Conservation (phyloP, 225 moss, liverwort and hornwort species). For the Polytrichum commune region DNA sequence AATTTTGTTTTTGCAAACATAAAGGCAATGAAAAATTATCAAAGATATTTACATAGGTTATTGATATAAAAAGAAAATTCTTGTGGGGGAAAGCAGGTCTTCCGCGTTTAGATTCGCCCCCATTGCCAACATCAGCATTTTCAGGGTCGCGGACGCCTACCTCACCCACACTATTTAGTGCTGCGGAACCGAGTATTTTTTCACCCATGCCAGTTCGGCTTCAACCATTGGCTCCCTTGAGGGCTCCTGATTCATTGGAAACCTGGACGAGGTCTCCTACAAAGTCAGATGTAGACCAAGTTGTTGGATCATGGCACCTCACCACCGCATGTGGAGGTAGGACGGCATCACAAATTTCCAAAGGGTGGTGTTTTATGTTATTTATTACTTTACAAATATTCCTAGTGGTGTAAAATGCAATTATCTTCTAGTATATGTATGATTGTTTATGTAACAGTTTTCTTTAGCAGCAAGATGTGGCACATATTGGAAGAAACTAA, state of each 20-base stretch:
- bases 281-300: constrained; percentile 66
- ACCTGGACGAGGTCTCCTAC: constrained; percentile 86
- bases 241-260: constrained; percentile 48
- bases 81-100: constrained; percentile 39
- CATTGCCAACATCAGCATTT: constrained; percentile 56
- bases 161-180: constrained; percentile 27
- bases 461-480: neutral
- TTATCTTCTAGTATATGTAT: neutral
- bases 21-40: too few species aligned
- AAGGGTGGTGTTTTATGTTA: too few species aligned
- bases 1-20: too few species aligned
- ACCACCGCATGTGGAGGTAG: constrained; percentile 50
- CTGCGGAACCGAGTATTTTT: constrained; percentile 41
- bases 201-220: constrained; percentile 72
- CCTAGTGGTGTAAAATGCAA: neutral
- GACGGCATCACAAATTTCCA: neutral
- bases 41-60: too few species aligned
- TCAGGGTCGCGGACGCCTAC: constrained; percentile 33
- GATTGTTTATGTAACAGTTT: constrained; percentile 1
- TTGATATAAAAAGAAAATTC: too few species aligned
- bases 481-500: neutral
- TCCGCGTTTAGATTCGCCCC: constrained; percentile 77
- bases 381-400: too few species aligned
- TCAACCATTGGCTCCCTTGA: constrained; percentile 47
- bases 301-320: constrained; percentile 80